Evolutionary conservation across 2,329 filamentous ascomycete species (phyloP).

Genomic region (Capronia epimyces): DNA sequence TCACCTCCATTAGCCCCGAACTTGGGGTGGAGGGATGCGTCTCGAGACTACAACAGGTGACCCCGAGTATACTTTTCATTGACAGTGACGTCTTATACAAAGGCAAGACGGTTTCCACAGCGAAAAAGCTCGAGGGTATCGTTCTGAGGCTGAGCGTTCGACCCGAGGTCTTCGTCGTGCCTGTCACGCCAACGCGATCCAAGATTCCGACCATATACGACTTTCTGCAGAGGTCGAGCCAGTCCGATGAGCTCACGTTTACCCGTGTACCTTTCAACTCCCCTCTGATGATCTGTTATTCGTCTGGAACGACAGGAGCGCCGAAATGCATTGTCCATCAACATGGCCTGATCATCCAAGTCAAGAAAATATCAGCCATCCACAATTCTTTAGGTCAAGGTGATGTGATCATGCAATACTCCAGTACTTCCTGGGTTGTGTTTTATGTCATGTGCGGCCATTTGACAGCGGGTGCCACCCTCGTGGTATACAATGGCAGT

Average conservation of each 20-base stretch:
- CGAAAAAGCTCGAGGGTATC: conserved; percentile 8
- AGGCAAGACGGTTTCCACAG: conserved; percentile 4
- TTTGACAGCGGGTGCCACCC: conserved; percentile 37
- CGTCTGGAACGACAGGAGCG: conserved; percentile 39
- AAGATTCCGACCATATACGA: neutral
- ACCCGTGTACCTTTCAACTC: conserved; percentile 37
- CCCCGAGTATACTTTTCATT: conserved; percentile 37
- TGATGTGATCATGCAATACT: conserved; percentile 44
- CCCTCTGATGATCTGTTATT: conserved; percentile 42
- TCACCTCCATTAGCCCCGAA: conserved; percentile 42
- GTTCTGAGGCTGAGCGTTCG: neutral
- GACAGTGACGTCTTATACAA: conserved; percentile 33
- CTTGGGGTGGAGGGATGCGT: conserved; percentile 35
- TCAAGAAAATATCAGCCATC: conserved; percentile 41
- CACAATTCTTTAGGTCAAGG: conserved; percentile 40
- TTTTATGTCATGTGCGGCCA: conserved; percentile 42
- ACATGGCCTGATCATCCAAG: conserved; percentile 40
- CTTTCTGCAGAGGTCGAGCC: conserved; percentile 33
- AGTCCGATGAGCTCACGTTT: conserved; percentile 34
- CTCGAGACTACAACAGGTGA: conserved; percentile 38
- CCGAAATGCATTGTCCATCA: conserved; percentile 44
- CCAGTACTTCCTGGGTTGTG: conserved; percentile 44
- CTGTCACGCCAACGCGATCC: neutral
- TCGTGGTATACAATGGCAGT: conserved; percentile 42
- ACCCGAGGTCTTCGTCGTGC: conserved; percentile 1